Base-by-base conservation (phyloP, 306 rosid genomes). In the Carpinus viminea region DNA sequence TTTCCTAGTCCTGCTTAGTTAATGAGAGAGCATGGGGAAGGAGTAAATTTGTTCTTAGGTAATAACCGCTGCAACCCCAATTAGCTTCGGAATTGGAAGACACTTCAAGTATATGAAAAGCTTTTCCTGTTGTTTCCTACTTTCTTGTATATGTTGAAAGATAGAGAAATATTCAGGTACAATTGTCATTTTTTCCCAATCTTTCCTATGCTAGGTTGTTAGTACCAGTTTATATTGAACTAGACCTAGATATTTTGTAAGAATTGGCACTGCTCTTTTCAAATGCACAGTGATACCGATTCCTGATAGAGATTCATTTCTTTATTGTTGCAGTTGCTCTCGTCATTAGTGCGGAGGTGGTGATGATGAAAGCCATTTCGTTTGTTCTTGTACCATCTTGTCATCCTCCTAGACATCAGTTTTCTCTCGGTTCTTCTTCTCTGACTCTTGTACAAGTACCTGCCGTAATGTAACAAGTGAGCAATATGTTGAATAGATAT, bases 331-430 rank as follows among this genome's bases (percentile, higher is more conserved):
- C 89, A 95, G 98, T 85, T 95, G 91, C 94, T 95, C 41, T 89
- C 92, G 34, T 95, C 98, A 8, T 87, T 95, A 72, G 86, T 95
- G 12, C 90, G 98, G 79, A 83, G 97, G 82, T 94, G 98, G 98
- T 94, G 91, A 85, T 51, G 3, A 21, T 20, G 55, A 48, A 41
- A 8, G 74, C 79, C 72, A 76, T 76, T 36, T 24, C 48, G 24
- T 43, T 7, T 59, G 70, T 51, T 21, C 6, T 31, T 55, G 66
- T 55, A 75, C 47, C 12, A 73, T 24, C 47, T 52, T 41, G n/a
- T 17, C 60, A 15, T 38, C n/a, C 57, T 36, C 77, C 51, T 34
- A 6, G 74, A 51, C 78, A 72, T 47, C n/a, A 71, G 46, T 43
- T 65, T 28, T 62, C 66, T 75, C 51, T 48, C 8, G 20, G 12